Percentiles rank a stretch among this genome's conserved stretches.
Evolutionary conservation across 345 rosid genomes (phyloP).

Genomic region (Moricandia moricandioides): DNA sequence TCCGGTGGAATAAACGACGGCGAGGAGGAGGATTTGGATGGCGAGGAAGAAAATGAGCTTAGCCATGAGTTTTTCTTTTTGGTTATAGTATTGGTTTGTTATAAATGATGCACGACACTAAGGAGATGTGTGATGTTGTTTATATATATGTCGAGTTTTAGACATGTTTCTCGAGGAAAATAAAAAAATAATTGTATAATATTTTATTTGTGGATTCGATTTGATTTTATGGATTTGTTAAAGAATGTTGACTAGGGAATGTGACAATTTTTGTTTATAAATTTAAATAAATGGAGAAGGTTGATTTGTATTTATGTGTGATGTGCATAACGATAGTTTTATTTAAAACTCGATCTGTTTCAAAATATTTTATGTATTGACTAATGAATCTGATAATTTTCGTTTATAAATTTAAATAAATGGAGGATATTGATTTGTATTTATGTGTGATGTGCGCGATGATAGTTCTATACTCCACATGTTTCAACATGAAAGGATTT

Average conservation of each 20-base stretch:
- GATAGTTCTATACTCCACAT: too few species aligned
- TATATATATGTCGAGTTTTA: slow-evolving; percentile 18
- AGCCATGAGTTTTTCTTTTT: slow-evolving; percentile 12
- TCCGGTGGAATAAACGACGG: slow-evolving; percentile 6
- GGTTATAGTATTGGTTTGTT: neutral
- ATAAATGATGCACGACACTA: neutral
- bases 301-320: neutral
- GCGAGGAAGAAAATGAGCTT: slow-evolving; percentile 28
- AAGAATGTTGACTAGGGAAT: neutral
- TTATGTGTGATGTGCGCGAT: neutral
- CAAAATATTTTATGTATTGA: too few species aligned
- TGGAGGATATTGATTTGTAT: too few species aligned
- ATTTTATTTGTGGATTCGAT: neutral
- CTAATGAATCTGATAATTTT: too few species aligned
- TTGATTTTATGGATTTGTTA: neutral
- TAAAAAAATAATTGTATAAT: neutral
- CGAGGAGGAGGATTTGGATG: slow-evolving; percentile 18
- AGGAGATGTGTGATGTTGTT: slow-evolving; percentile 1
- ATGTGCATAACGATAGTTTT: neutral
- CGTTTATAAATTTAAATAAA: too few species aligned
- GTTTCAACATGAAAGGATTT: too few species aligned
- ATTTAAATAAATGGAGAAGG: neutral
- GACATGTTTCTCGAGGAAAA: neutral
- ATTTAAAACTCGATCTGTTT: too few species aligned
- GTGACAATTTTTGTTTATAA: too few species aligned